Percentiles rank a stretch among this genome's conserved stretches.
Conservation (phyloP, 2,329 filamentous ascomycete species). For the Trichophyton simii region DNA sequence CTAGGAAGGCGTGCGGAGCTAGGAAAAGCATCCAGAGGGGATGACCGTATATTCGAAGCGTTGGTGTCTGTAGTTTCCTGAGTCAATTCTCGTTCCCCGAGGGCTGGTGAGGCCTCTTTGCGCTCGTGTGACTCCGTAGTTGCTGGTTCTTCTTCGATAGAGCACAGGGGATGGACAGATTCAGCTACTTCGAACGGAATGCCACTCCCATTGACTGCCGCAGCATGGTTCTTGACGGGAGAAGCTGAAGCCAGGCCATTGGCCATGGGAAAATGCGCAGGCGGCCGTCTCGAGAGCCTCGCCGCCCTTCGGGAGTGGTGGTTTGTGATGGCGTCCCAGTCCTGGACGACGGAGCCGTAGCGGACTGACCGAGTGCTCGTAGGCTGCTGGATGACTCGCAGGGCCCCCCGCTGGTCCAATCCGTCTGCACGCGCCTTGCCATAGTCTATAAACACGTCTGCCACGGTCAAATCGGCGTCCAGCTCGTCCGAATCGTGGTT, state of each 20-base stretch:
- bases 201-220: background rate
- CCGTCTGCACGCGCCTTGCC: slow-evolving; percentile 25
- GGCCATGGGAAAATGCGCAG: background rate
- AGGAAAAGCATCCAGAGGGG: background rate
- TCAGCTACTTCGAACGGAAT: background rate
- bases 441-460: slow-evolving; percentile 28
- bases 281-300: background rate
- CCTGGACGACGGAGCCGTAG: slow-evolving; percentile 25
- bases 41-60: background rate
- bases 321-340: slow-evolving; percentile 19
- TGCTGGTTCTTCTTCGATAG: background rate
- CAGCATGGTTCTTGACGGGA: background rate
- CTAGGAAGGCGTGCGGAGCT: background rate
- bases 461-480: slow-evolving; percentile 23
- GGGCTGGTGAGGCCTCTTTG: background rate
- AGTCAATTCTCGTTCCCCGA: background rate
- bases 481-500: slow-evolving; percentile 23
- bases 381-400: slow-evolving; percentile 26
- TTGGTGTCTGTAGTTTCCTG: background rate
- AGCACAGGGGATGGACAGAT: background rate
- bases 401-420: slow-evolving; percentile 24
- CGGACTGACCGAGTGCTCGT: slow-evolving; percentile 15
- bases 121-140: background rate
- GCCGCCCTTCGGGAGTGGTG: background rate
- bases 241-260: background rate